These are phyloP conservation scores for Cymodocea nodosa DNA, from an alignment of 116 monocot species.

Conservation along the genomic window DNA sequence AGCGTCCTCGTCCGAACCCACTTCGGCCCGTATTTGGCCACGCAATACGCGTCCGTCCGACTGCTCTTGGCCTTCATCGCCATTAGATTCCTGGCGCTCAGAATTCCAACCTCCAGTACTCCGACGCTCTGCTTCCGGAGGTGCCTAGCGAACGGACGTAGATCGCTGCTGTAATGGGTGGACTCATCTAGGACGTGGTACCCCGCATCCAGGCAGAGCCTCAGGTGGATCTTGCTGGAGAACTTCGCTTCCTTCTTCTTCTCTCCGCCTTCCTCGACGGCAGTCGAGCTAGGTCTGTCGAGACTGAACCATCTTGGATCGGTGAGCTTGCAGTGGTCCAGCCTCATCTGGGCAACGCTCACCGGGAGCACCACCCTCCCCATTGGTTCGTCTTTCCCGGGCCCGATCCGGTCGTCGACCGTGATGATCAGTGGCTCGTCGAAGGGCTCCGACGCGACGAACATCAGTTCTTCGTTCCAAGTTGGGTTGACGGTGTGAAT, in stretches of 20 bases:
- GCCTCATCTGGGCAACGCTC: slow-evolving; percentile 4
- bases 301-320: slow-evolving; percentile 19
- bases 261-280: slow-evolving; percentile 1
- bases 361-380: slow-evolving; percentile 43
- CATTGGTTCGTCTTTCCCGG: slow-evolving; percentile 33
- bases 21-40: slow-evolving; percentile 70
- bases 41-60: slow-evolving; percentile 57
- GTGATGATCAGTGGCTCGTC: slow-evolving; percentile 61
- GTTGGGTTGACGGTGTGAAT: slow-evolving; percentile 12
- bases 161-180: slow-evolving; percentile 69
- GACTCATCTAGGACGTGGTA: slow-evolving; percentile 92
- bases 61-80: slow-evolving; percentile 43
- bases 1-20: slow-evolving; percentile 70
- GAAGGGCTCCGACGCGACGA: slow-evolving; percentile 64
- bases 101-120: slow-evolving; percentile 72
- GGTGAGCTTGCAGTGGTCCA: slow-evolving; percentile 14
- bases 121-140: slow-evolving; percentile 49
- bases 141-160: slow-evolving; percentile 33
- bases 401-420: slow-evolving; percentile 46
- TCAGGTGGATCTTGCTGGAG: slow-evolving; percentile 50
- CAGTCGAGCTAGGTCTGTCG: slow-evolving; percentile 3
- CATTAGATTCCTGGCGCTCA: slow-evolving; percentile 36
- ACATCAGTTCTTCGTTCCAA: slow-evolving; percentile 75
- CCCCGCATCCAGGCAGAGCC: slow-evolving; percentile 39
- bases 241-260: slow-evolving; percentile 39